Evolutionary conservation across 768 basidiomycete species (phyloP).

Genomic region (Leccinum pellstonianum): DNA sequence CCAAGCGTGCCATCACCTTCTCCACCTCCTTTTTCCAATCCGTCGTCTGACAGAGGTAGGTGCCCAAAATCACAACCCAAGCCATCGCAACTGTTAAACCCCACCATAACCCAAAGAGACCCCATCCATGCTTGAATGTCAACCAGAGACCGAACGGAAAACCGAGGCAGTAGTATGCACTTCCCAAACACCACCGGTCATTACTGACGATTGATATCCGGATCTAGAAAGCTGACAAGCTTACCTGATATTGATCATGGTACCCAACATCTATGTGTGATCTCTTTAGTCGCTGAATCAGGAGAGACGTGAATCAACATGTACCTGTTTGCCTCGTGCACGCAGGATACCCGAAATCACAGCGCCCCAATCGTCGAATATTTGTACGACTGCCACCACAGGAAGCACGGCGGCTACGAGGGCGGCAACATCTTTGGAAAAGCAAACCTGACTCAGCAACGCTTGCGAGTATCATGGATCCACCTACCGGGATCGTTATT

Average conservation of each 20-base stretch:
- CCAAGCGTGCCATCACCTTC: slow-evolving; percentile 56
- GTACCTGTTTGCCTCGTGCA: slow-evolving; percentile 74
- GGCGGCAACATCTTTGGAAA: slow-evolving; percentile 20
- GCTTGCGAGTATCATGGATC: background rate
- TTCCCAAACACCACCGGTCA: background rate
- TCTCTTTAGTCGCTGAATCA: background rate
- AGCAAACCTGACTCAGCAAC: background rate
- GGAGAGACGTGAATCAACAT: slow-evolving; percentile 1
- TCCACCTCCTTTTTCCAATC: slow-evolving; percentile 46
- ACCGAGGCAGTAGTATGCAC: slow-evolving; percentile 79
- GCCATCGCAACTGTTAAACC: slow-evolving; percentile 60
- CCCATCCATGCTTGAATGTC: slow-evolving; percentile 58
- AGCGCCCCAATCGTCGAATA: slow-evolving; percentile 74
- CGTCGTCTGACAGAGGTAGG: slow-evolving; percentile 50
- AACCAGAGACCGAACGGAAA: slow-evolving; percentile 82
- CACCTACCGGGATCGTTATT: slow-evolving; percentile 57
- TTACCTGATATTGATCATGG: slow-evolving; percentile 73
- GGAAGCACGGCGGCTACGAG: slow-evolving; percentile 67
- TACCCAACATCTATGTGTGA: slow-evolving; percentile 60
- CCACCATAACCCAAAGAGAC: slow-evolving; percentile 79
- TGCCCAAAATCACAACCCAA: slow-evolving; percentile 12
- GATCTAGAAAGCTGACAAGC: slow-evolving; percentile 3
- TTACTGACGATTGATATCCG: background rate
- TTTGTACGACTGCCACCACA: slow-evolving; percentile 72
- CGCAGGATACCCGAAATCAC: slow-evolving; percentile 80